Evolutionary conservation across 352 stramenopile genomes (phyloP).

Genomic region (Phytophthora syringae): DNA sequence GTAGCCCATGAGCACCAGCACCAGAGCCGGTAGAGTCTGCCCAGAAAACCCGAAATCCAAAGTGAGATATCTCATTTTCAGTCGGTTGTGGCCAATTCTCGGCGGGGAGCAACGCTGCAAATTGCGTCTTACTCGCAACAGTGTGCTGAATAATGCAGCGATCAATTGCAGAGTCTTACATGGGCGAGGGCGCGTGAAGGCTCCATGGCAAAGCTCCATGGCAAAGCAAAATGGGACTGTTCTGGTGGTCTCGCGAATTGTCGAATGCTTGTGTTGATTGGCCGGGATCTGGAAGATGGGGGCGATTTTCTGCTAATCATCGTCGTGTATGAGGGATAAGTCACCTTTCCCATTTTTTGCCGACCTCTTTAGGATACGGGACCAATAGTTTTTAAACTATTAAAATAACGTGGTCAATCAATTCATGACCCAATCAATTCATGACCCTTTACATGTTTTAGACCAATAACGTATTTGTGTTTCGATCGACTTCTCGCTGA

Average conservation of each 20-base stretch:
- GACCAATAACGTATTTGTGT: too few relatives aligned
- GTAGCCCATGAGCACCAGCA: constrained; percentile 69
- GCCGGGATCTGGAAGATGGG: too few relatives aligned
- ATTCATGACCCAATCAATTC: too few relatives aligned
- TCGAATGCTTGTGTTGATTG: constrained; percentile 5
- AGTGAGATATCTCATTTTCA: constrained; percentile 7
- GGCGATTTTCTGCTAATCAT: too few relatives aligned
- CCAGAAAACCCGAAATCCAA: background rate
- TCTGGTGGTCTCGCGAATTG: constrained; percentile 33
- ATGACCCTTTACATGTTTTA: too few relatives aligned
- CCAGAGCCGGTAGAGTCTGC: constrained; percentile 59
- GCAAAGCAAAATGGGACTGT: background rate
- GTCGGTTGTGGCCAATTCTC: constrained; percentile 3
- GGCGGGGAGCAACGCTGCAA: background rate
- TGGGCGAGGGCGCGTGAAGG: constrained; percentile 33
- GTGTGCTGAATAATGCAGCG: background rate
- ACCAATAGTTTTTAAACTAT: too few relatives aligned
- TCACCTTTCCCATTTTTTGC: too few relatives aligned
- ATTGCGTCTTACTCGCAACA: background rate
- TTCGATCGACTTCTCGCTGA: too few relatives aligned
- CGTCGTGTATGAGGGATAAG: too few relatives aligned
- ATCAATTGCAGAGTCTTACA: constrained; percentile 22
- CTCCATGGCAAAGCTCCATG: too few relatives aligned
- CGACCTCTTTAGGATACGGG: too few relatives aligned
- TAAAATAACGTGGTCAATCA: too few relatives aligned